Conservation (phyloP, 139 green algal species). For the Helicosporidium sp. region DNA sequence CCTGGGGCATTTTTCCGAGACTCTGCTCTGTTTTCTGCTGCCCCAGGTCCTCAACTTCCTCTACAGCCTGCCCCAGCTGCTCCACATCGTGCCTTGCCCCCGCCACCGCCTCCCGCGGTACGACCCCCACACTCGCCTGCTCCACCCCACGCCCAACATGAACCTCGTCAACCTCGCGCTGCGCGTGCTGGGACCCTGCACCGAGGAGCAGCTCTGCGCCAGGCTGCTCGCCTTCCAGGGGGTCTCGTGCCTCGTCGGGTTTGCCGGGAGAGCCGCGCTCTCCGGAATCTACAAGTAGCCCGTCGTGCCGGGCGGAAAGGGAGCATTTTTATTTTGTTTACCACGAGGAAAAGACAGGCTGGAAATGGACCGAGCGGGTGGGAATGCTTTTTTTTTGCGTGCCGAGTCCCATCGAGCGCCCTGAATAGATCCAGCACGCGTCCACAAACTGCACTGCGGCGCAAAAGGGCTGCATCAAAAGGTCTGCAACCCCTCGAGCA, state of each 20-base stretch:
- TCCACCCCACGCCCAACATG: conserved; percentile 65
- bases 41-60: conserved; percentile 94
- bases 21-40: conserved; percentile 85
- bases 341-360: no score
- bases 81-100: conserved; percentile 86
- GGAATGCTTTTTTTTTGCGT: no score
- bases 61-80: conserved; percentile 87
- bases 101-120: conserved; percentile 77
- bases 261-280: conserved; percentile 34
- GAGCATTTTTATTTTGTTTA: no score
- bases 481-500: conserved; percentile 36
- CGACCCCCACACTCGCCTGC: conserved; percentile 51
- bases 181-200: conserved; percentile 54
- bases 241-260: conserved; percentile 37
- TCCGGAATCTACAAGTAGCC: conserved; percentile 51
- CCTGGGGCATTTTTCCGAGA: conserved; percentile 92
- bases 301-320: no score
- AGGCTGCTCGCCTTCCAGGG: conserved; percentile 68
- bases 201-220: conserved; percentile 61
- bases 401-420: no score
- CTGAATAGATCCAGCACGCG: background rate
- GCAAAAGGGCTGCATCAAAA: background rate
- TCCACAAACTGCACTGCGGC: background rate
- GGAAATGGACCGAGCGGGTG: no score
- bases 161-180: conserved; percentile 90